These are phyloP conservation scores for Dianthus caryophyllus DNA, from an alignment of 148 eudicot genomes.

Conservation along the genomic window DNA sequence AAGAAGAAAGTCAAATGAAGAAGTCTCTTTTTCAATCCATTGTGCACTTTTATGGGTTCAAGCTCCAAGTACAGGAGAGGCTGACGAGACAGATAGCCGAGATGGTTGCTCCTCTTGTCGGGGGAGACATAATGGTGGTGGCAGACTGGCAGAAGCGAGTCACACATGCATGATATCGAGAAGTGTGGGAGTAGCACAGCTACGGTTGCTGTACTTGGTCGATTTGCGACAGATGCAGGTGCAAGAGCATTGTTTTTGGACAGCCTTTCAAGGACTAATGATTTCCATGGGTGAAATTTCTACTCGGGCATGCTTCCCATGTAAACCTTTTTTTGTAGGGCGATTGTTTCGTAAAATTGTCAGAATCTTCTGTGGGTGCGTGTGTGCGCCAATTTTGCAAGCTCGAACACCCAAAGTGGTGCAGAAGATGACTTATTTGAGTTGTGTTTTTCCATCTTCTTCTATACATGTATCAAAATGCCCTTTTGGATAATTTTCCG, in stretches of 20 bases:
- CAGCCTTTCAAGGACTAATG: slow-evolving; percentile 39
- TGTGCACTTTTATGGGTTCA: slow-evolving; percentile 80
- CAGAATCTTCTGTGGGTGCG: slow-evolving; percentile 4
- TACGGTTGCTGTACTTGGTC: slow-evolving; percentile 81
- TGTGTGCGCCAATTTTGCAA: neutral
- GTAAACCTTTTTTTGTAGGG: slow-evolving; percentile 7
- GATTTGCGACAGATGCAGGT: slow-evolving; percentile 62
- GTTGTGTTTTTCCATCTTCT: neutral
- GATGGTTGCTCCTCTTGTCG: slow-evolving; percentile 60
- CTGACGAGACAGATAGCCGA: slow-evolving; percentile 87
- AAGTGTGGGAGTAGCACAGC: slow-evolving; percentile 87
- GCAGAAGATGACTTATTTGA: too few species aligned
- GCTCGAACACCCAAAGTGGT: neutral
- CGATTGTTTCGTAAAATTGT: neutral
- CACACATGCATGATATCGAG: slow-evolving; percentile 95
- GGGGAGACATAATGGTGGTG: slow-evolving; percentile 79
- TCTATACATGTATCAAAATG: slow-evolving; percentile 6
- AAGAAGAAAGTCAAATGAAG: slow-evolving; percentile 32
- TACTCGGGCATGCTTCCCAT: neutral
- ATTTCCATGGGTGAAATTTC: slow-evolving; percentile 20
- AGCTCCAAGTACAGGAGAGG: slow-evolving; percentile 96
- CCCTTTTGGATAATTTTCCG: slow-evolving; percentile 13
- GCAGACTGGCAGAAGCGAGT: slow-evolving; percentile 83
- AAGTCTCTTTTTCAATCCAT: slow-evolving; percentile 60
- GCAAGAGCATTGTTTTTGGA: slow-evolving; percentile 66